These are phyloP conservation scores for Neonectria neomacrospora DNA, from an alignment of 2,329 filamentous ascomycete species.

Conservation along the genomic window DNA sequence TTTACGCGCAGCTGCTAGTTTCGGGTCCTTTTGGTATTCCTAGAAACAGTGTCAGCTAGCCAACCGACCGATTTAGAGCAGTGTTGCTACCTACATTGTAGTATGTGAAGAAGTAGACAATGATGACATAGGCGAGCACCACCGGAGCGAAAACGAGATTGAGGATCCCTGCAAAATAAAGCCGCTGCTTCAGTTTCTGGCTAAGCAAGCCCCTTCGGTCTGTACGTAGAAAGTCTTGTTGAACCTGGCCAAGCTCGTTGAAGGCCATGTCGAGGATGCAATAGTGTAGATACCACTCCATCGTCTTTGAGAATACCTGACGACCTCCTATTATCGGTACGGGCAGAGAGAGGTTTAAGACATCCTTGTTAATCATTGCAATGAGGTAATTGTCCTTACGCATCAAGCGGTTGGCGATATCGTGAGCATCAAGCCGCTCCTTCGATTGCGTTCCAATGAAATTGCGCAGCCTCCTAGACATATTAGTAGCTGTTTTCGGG, in stretches of 20 bases:
- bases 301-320: conserved; percentile 86
- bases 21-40: conserved; percentile 96
- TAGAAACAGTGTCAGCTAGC: conserved; percentile 47
- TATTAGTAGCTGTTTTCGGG: conserved; percentile 75
- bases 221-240: conserved; percentile 85
- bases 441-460: conserved; percentile 87
- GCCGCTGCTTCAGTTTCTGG: conserved; percentile 78
- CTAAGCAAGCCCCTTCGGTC: conserved; percentile 83
- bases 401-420: conserved; percentile 97
- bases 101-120: conserved; percentile 94
- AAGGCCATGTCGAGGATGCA: conserved; percentile 95
- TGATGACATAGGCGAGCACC: conserved; percentile 84
- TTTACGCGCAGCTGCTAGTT: conserved; percentile 81
- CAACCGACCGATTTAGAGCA: neutral
- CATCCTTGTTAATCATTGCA: conserved; percentile 96
- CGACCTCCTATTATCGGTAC: conserved; percentile 83
- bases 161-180: conserved; percentile 85
- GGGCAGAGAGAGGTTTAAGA: conserved; percentile 86
- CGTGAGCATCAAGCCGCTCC: conserved; percentile 93
- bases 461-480: conserved; percentile 62
- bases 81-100: conserved; percentile 75
- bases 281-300: conserved; percentile 92
- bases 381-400: conserved; percentile 97
- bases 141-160: conserved; percentile 90
- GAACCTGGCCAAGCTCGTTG: conserved; percentile 86